These are phyloP conservation scores for Barnettozyma californica DNA, from an alignment of 805 yeast genomes.

Conservation along the genomic window DNA sequence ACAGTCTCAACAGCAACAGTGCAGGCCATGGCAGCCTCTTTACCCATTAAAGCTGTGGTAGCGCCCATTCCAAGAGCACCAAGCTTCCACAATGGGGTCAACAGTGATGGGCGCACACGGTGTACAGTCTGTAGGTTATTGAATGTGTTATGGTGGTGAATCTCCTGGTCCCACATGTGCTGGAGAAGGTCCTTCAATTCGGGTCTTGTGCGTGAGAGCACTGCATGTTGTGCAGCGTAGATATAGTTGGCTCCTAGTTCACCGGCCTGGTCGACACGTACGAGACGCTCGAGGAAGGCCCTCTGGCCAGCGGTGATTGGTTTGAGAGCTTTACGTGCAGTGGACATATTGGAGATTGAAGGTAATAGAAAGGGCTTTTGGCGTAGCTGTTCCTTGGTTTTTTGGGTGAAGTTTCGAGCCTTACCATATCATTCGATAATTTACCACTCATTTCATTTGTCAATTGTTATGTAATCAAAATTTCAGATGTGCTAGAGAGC, in stretches of 20 bases:
- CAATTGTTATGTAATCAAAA: background rate
- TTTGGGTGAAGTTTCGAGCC: background rate
- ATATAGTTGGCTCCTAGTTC: conserved; percentile 94
- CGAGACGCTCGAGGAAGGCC: conserved; percentile 66
- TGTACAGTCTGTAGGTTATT: conserved; percentile 67
- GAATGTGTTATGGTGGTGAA: conserved; percentile 85
- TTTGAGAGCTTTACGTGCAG: background rate
- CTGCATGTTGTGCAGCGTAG: conserved; percentile 83
- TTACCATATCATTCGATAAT: background rate
- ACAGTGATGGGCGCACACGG: conserved; percentile 83
- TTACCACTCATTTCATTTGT: background rate
- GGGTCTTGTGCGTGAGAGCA: conserved; percentile 64
- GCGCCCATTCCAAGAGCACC: conserved; percentile 88
- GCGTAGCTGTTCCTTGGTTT: too few species aligned
- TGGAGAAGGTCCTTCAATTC: conserved; percentile 40
- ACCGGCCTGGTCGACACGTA: conserved; percentile 97
- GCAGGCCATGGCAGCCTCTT: conserved; percentile 99
- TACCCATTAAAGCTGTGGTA: conserved; percentile 79
- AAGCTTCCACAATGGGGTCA: conserved; percentile 89
- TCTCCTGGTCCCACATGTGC: conserved; percentile 98
- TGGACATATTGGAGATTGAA: too few species aligned
- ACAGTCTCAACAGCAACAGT: conserved; percentile 98
- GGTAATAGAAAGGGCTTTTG: too few species aligned
- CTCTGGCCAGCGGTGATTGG: conserved; percentile 46
- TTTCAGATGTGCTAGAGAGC: too few species aligned